A percentile compares a stretch with the other conserved stretches of the same genome.
Evolutionary conservation across 2,329 filamentous ascomycete genomes (phyloP).

Genomic region (Stagonosporopsis tanaceti): DNA sequence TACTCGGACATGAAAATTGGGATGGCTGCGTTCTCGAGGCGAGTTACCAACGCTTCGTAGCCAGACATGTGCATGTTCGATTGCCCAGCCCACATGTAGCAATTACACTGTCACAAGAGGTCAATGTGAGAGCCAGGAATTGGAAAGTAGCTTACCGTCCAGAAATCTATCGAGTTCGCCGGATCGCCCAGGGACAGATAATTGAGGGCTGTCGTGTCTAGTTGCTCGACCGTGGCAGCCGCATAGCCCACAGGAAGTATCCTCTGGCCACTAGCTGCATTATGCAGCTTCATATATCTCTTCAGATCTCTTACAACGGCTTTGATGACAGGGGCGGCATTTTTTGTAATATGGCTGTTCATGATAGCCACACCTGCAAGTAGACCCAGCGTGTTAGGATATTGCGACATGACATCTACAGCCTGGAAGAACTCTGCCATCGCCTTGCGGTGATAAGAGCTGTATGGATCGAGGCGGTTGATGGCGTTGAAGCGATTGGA

Average conservation of each 20-base stretch:
- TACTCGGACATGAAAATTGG: conserved; percentile 24
- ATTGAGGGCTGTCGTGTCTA: conserved; percentile 6
- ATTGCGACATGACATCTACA: conserved; percentile 15
- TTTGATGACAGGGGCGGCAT: conserved; percentile 12
- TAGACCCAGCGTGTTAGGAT: conserved; percentile 20
- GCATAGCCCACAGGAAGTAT: conserved; percentile 17
- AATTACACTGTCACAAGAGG: conserved; percentile 1
- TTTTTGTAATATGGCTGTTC: conserved; percentile 4
- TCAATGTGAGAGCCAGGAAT: not conserved
- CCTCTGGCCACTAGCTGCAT: conserved; percentile 5
- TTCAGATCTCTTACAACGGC: conserved; percentile 21
- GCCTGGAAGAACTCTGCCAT: conserved; percentile 16
- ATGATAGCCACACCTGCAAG: conserved; percentile 3
- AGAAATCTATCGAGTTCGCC: conserved; percentile 18
- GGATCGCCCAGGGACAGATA: conserved; percentile 15
- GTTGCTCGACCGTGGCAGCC: conserved; percentile 1
- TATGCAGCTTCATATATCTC: conserved; percentile 17
- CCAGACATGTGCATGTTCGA: conserved; percentile 12
- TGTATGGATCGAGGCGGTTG: conserved; percentile 14
- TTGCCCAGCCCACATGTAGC: conserved; percentile 13
- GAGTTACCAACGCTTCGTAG: not conserved
- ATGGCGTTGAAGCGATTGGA: conserved; percentile 11
- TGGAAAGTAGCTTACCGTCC: conserved; percentile 5
- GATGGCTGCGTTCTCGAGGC: conserved; percentile 6
- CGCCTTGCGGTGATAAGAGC: conserved; percentile 13